phyloP scores from a whole-genome alignment of 768 basidiomycete species.

The Lactarius akahatsu region DNA sequence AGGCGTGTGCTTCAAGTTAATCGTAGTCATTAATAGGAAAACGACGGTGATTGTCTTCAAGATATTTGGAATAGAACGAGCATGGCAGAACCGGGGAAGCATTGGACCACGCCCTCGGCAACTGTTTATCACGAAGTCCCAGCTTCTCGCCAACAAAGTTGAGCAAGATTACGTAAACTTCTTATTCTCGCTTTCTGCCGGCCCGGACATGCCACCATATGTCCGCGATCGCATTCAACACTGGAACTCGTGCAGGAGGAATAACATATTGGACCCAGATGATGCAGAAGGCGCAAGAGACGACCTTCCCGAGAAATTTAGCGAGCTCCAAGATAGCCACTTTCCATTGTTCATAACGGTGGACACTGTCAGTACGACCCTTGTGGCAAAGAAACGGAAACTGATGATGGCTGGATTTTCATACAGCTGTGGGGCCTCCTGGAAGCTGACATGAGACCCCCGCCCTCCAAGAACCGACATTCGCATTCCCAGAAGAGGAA shows the following conservation, averaged over 20 bases:
- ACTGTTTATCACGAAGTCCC: slow-evolving; percentile 71
- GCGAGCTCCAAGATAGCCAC: slow-evolving; percentile 54
- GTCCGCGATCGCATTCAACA: slow-evolving; percentile 36
- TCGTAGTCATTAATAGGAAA: slow-evolving; percentile 46
- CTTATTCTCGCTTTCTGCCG: slow-evolving; percentile 44
- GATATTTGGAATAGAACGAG: slow-evolving; percentile 65
- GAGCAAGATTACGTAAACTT: slow-evolving; percentile 61
- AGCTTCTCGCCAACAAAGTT: slow-evolving; percentile 65
- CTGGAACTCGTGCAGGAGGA: slow-evolving; percentile 25
- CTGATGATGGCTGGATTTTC: slow-evolving; percentile 1
- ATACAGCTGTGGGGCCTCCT: slow-evolving; percentile 49
- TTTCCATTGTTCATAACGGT: slow-evolving; percentile 73
- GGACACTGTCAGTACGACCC: slow-evolving; percentile 47
- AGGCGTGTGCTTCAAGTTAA: not conserved
- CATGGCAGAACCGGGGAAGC: slow-evolving; percentile 13
- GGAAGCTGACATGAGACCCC: slow-evolving; percentile 43
- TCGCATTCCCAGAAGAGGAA: slow-evolving; percentile 9
- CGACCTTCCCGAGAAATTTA: slow-evolving; percentile 53
- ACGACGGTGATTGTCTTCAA: slow-evolving; percentile 77
- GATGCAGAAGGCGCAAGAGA: slow-evolving; percentile 43
- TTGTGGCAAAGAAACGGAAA: not conserved
- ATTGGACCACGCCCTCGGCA: slow-evolving; percentile 54
- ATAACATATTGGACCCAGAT: slow-evolving; percentile 42
- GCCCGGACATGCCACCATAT: slow-evolving; percentile 40
- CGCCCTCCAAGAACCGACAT: slow-evolving; percentile 1